These are phyloP conservation scores for Huntiella abstrusa DNA, from an alignment of 2,329 filamentous ascomycete genomes.

Conservation along the genomic window DNA sequence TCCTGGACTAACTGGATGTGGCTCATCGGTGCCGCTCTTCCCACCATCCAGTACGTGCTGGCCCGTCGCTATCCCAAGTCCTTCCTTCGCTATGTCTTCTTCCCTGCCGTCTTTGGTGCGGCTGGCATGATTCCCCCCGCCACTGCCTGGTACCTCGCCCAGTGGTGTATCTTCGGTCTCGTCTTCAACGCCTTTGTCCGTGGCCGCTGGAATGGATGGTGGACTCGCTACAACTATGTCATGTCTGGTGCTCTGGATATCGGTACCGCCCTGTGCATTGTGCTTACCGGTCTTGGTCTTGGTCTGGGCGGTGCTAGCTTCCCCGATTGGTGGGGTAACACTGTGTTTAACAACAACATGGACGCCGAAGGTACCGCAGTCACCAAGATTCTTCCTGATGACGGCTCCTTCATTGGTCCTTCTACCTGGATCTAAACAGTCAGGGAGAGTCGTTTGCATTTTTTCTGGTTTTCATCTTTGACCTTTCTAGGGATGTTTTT, in stretches of 20 bases:
- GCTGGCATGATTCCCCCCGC: conserved; percentile 32
- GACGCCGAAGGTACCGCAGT: conserved; percentile 16
- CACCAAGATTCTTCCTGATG: conserved; percentile 15
- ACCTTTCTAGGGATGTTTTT: neutral
- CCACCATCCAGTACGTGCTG: conserved; percentile 28
- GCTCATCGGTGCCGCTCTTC: conserved; percentile 30
- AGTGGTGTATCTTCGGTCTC: conserved; percentile 35
- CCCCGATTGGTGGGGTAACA: conserved; percentile 33
- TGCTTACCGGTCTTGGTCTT: conserved; percentile 31
- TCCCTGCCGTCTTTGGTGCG: conserved; percentile 34
- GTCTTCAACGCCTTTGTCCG: conserved; percentile 36
- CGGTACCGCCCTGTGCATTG: conserved; percentile 36
- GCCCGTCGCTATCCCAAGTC: conserved; percentile 28
- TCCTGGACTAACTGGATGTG: conserved; percentile 34
- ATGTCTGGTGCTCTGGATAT: conserved; percentile 38
- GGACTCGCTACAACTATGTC: conserved; percentile 41
- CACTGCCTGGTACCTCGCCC: conserved; percentile 34
- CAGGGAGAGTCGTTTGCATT: neutral
- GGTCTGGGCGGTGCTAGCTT: conserved; percentile 25
- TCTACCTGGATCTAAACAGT: conserved; percentile 12
- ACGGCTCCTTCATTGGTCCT: conserved; percentile 16
- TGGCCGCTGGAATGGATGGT: conserved; percentile 33
- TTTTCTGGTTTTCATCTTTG: neutral
- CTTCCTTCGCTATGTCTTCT: conserved; percentile 29
- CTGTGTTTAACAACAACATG: conserved; percentile 18